Conservation (phyloP, 257 asterid genomes). For the Solanum tarijense region DNA sequence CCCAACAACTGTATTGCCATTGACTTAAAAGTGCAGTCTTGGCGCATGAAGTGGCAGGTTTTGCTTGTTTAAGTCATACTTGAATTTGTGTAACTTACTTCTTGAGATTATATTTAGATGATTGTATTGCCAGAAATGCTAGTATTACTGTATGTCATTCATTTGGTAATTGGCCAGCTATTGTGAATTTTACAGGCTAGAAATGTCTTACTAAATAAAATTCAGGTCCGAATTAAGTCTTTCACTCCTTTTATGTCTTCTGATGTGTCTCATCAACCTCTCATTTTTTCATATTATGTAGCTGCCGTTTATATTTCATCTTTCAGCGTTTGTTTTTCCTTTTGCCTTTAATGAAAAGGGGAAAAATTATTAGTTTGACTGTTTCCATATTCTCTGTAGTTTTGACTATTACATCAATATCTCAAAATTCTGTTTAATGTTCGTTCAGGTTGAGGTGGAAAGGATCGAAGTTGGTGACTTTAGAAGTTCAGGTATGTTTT, state of each 20-base stretch:
- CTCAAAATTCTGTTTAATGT: slow-evolving; percentile 4
- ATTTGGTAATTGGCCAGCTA: not conserved
- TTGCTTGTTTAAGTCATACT: not conserved
- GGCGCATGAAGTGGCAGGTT: not conserved
- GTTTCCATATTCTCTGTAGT: not conserved
- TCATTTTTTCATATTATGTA: not conserved
- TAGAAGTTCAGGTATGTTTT: slow-evolving; percentile 53
- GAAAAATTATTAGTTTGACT: not conserved
- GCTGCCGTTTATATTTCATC: not conserved
- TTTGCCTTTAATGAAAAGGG: not conserved
- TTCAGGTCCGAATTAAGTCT: not conserved
- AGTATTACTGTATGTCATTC: not conserved
- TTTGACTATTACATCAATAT: not conserved
- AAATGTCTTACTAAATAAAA: not conserved
- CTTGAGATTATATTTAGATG: not conserved
- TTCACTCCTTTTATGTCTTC: not conserved
- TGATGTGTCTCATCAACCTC: not conserved
- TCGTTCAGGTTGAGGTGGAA: slow-evolving; percentile 84
- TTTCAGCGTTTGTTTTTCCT: not conserved
- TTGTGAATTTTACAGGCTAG: not conserved
- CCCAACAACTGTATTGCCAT: not conserved
- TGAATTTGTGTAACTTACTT: not conserved
- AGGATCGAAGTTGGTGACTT: slow-evolving; percentile 72
- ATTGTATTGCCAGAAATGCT: not conserved
- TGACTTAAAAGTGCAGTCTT: not conserved